These are phyloP conservation scores for Ophiostoma himal-ulmi DNA, from an alignment of 2,329 filamentous ascomycete species.

Conservation along the genomic window DNA sequence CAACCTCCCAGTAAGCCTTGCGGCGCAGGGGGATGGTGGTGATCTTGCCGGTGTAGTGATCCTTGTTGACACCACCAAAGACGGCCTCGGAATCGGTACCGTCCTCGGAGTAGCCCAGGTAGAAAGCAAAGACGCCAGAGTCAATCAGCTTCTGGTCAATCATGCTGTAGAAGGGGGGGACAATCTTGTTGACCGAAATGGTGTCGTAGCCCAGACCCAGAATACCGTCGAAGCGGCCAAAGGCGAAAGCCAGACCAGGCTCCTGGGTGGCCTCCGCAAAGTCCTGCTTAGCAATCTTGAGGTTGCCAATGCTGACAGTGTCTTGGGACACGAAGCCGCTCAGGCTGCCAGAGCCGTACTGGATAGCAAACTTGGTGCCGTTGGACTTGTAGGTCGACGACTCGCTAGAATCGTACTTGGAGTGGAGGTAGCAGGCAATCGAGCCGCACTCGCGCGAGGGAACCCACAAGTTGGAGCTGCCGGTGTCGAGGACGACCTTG, in stretches of 20 bases:
- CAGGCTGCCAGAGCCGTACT: conserved; percentile 90
- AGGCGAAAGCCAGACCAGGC: conserved; percentile 94
- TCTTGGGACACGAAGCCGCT: conserved; percentile 93
- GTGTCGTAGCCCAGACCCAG: conserved; percentile 89
- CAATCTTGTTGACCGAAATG: conserved; percentile 93
- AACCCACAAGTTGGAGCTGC: conserved; percentile 98
- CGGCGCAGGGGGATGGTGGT: conserved; percentile 90
- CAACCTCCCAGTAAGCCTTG: conserved; percentile 99
- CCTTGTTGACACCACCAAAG: conserved; percentile 82
- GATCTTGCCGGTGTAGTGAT: conserved; percentile 77
- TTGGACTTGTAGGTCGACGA: conserved; percentile 94
- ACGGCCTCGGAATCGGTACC: conserved; percentile 75
- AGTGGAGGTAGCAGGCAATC: conserved; percentile 97
- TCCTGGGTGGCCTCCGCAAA: conserved; percentile 96
- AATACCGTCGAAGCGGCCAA: conserved; percentile 95
- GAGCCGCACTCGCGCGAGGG: conserved; percentile 84
- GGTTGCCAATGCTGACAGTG: conserved; percentile 76
- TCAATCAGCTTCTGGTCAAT: conserved; percentile 83
- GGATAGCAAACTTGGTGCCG: conserved; percentile 84
- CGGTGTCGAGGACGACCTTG: conserved; percentile 98
- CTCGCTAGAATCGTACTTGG: conserved; percentile 85
- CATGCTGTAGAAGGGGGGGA: conserved; percentile 96
- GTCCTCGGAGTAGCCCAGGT: conserved; percentile 70
- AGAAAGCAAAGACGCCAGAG: conserved; percentile 92
- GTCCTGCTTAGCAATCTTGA: conserved; percentile 81